Evolutionary conservation across 2,329 filamentous ascomycete genomes (phyloP).

Genomic region (Volutella citrinella): DNA sequence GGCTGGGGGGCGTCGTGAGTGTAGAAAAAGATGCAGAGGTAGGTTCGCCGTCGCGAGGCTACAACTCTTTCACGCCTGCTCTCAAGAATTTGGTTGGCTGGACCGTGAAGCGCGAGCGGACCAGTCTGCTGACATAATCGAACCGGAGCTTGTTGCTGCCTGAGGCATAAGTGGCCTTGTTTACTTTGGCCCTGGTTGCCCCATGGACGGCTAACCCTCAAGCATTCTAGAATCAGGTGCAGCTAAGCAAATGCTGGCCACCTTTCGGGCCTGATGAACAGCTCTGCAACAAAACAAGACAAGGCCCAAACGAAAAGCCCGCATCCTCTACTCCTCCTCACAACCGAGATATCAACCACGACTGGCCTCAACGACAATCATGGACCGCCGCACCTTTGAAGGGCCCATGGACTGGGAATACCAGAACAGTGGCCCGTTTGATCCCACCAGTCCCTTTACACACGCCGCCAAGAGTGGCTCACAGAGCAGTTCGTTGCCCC

Average conservation of each 20-base stretch:
- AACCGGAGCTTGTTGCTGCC: conserved; percentile 7
- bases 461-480: conserved; percentile 44
- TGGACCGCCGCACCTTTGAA: conserved; percentile 56
- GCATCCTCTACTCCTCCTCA: too few relatives aligned
- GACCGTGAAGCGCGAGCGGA: too few relatives aligned
- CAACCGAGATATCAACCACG: too few relatives aligned
- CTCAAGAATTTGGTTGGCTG: neutral
- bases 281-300: too few relatives aligned
- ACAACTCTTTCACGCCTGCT: conserved; percentile 21
- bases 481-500: conserved; percentile 38
- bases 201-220: conserved; percentile 21
- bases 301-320: too few relatives aligned
- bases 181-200: conserved; percentile 32
- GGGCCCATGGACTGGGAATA: conserved; percentile 68
- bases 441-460: conserved; percentile 60
- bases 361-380: conserved; percentile 30
- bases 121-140: conserved; percentile 30
- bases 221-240: too few relatives aligned
- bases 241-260: too few relatives aligned
- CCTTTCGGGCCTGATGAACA: too few relatives aligned
- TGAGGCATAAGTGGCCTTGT: conserved; percentile 30
- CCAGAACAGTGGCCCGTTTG: conserved; percentile 54
- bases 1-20: conserved; percentile 6
- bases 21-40: conserved; percentile 5
- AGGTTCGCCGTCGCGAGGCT: conserved; percentile 19